Evolutionary conservation across 495 filamentous ascomycete species (phyloP).

Genomic region (Xylona heveae): DNA sequence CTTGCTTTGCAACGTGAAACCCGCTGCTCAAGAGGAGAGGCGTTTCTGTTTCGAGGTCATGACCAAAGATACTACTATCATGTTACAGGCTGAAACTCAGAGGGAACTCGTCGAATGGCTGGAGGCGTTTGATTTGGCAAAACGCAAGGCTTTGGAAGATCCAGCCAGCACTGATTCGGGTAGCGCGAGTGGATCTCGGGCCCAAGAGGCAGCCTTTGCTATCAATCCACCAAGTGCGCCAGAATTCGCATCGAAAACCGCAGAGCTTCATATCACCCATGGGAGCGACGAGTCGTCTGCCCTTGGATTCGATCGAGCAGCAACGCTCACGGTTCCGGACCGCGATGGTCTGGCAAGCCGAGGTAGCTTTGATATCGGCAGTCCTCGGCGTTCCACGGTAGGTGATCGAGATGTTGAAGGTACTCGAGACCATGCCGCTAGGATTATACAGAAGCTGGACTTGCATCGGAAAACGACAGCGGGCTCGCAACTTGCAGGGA

Average conservation of each 20-base stretch:
- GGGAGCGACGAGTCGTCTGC: conserved; percentile 28
- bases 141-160: conserved; percentile 74
- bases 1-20: conserved; percentile 74
- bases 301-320: conserved; percentile 30
- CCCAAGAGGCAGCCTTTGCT: conserved; percentile 68
- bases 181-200: conserved; percentile 23
- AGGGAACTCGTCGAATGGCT: conserved; percentile 81
- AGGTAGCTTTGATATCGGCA: conserved; percentile 49
- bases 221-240: conserved; percentile 75
- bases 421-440: conserved; percentile 54
- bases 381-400: conserved; percentile 22
- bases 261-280: conserved; percentile 43
- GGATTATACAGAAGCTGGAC: conserved; percentile 84
- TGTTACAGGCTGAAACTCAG: conserved; percentile 87
- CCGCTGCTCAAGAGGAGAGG: conserved; percentile 78
- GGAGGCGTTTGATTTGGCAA: conserved; percentile 74
- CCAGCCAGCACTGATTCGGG: conserved; percentile 35
- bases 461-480: conserved; percentile 61
- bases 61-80: conserved; percentile 78
- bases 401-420: conserved; percentile 37
- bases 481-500: conserved; percentile 10
- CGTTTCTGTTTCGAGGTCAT: conserved; percentile 98
- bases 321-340: conserved; percentile 45
- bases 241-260: conserved; percentile 62
- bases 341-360: conserved; percentile 34